phyloP scores from a whole-genome alignment of 208 protist species.

The Polymyxa betae region DNA sequence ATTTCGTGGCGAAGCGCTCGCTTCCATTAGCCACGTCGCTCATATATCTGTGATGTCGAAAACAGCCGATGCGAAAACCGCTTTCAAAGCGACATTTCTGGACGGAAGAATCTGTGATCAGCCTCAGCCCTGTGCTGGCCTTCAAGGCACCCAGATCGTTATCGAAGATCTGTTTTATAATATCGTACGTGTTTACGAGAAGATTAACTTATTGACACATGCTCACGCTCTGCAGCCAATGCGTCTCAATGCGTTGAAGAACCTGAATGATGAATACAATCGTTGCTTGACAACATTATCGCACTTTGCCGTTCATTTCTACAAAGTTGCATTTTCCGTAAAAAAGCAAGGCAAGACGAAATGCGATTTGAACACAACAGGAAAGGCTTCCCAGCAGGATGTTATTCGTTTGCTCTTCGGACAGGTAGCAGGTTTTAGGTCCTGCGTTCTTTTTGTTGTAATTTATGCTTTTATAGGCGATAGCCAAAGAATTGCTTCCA shows the following conservation, averaged over 20 bases:
- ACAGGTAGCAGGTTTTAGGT: not conserved
- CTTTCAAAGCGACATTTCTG: conserved; percentile 60
- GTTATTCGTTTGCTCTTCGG: not conserved
- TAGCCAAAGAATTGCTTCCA: not conserved
- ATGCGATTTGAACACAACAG: conserved; percentile 56
- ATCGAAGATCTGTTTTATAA: conserved; percentile 71
- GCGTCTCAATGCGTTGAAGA: not conserved
- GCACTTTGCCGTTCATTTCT: conserved; percentile 68
- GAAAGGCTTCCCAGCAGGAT: conserved; percentile 16
- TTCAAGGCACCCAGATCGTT: conserved; percentile 61
- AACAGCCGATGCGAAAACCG: conserved; percentile 55
- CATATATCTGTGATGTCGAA: conserved; percentile 66
- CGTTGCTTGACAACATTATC: conserved; percentile 61
- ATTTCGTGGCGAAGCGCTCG: conserved; percentile 95
- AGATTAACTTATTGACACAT: not conserved
- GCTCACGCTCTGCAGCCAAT: not conserved
- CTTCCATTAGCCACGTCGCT: conserved; percentile 73
- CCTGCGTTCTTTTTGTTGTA: not conserved
- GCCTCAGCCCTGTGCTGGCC: conserved; percentile 58
- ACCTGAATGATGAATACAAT: conserved; percentile 7
- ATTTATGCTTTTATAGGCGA: not conserved
- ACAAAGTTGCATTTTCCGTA: conserved; percentile 57
- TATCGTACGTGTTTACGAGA: conserved; percentile 42
- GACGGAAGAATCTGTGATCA: conserved; percentile 58
- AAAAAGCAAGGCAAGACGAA: conserved; percentile 58